Percentiles rank a stretch among this genome's conserved stretches.
These are phyloP conservation scores for Phaseolus coccineus DNA, from an alignment of 331 rosid genomes.

Conservation along the genomic window DNA sequence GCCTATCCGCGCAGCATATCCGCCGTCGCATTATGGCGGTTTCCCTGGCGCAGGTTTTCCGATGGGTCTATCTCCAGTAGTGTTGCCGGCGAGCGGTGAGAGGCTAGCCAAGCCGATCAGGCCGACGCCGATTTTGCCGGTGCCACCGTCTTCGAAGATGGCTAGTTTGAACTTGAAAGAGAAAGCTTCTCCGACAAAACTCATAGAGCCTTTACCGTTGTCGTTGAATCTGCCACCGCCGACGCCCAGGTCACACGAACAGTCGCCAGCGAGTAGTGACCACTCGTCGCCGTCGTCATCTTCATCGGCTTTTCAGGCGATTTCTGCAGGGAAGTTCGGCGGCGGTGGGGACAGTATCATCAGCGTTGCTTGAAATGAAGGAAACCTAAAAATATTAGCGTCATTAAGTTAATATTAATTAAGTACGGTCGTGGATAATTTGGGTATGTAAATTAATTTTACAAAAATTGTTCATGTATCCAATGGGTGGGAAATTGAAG, in stretches of 20 bases:
- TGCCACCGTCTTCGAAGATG: slow-evolving; percentile 75
- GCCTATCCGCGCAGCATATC: slow-evolving; percentile 32
- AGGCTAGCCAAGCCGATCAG: slow-evolving; percentile 54
- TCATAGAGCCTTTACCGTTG: slow-evolving; percentile 54
- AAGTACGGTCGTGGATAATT: slow-evolving; percentile 33
- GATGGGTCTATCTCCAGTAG: slow-evolving; percentile 45
- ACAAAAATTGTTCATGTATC: slow-evolving; percentile 2
- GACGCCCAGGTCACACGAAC: slow-evolving; percentile 48
- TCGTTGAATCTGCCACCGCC: slow-evolving; percentile 59
- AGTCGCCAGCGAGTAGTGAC: slow-evolving; percentile 43
- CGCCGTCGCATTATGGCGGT: slow-evolving; percentile 48
- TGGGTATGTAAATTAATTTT: slow-evolving; percentile 39
- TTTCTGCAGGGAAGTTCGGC: slow-evolving; percentile 56
- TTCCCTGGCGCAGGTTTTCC: slow-evolving; percentile 53
- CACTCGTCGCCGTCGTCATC: slow-evolving; percentile 47
- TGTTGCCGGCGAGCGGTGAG: slow-evolving; percentile 49
- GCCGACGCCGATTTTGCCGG: slow-evolving; percentile 75
- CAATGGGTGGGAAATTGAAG: background rate
- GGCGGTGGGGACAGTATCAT: slow-evolving; percentile 70
- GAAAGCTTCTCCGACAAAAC: slow-evolving; percentile 35
- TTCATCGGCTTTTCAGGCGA: slow-evolving; percentile 54
- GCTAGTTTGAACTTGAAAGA: slow-evolving; percentile 67
- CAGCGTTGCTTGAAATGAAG: slow-evolving; percentile 69
- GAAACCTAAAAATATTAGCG: background rate
- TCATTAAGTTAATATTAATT: slow-evolving; percentile 1